Conservation (phyloP, 2,329 filamentous ascomycete genomes). For the Aureobasidium sp. region DNA sequence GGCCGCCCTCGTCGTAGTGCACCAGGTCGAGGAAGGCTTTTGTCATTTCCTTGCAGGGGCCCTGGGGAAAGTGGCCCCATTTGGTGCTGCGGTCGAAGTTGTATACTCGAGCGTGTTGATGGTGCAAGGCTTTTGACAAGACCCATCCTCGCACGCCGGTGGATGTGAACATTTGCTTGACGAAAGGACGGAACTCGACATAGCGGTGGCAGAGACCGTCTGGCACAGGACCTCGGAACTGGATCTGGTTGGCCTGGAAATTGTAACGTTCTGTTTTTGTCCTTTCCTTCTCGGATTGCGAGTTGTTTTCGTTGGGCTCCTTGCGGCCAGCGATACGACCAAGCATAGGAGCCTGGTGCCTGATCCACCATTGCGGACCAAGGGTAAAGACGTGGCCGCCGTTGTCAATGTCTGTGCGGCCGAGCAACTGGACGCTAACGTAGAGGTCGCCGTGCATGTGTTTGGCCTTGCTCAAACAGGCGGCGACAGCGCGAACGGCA, state of each 20-base stretch:
- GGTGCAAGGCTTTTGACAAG: conserved; percentile 75
- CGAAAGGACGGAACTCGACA: conserved; percentile 85
- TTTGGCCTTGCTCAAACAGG: conserved; percentile 50
- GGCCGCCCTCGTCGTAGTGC: conserved; percentile 76
- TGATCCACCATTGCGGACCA: conserved; percentile 66
- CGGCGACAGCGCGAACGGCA: conserved; percentile 58
- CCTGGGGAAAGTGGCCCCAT: conserved; percentile 52
- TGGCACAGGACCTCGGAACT: conserved; percentile 75
- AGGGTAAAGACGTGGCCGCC: conserved; percentile 67
- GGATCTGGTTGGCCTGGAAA: conserved; percentile 89
- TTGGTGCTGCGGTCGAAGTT: conserved; percentile 73
- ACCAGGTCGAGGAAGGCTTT: conserved; percentile 76
- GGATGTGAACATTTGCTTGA: conserved; percentile 78
- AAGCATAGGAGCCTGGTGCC: conserved; percentile 83
- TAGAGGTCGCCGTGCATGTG: conserved; percentile 63
- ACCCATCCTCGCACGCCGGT: conserved; percentile 69
- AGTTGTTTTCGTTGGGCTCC: conserved; percentile 40
- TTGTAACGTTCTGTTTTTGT: conserved; percentile 56
- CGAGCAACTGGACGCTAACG: conserved; percentile 70
- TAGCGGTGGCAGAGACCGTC: conserved; percentile 77
- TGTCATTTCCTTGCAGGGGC: conserved; percentile 61
- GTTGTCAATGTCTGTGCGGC: conserved; percentile 57
- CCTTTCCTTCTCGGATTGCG: conserved; percentile 30
- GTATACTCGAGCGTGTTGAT: conserved; percentile 83
- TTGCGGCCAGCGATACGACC: conserved; percentile 65